Evolutionary conservation across 2,329 filamentous ascomycete species (phyloP).

Genomic region (Trichoderma aggressivum): DNA sequence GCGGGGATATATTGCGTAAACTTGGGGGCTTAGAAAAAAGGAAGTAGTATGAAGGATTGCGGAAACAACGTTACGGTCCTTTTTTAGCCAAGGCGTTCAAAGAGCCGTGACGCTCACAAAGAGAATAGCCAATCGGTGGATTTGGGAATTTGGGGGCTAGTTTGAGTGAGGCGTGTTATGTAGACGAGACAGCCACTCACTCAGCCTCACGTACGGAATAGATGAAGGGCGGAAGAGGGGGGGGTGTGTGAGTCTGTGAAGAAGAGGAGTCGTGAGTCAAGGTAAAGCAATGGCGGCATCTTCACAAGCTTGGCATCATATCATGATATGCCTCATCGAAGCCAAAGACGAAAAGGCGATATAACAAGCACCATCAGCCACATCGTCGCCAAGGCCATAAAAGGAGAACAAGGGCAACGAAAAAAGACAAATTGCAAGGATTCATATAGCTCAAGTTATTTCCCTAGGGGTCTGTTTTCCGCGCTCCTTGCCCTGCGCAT

Average conservation of each 20-base stretch:
- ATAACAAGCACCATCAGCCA: background rate
- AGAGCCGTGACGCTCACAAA: background rate
- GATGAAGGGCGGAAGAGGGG: background rate
- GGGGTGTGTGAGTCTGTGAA: background rate
- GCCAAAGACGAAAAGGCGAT: background rate
- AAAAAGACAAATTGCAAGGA: background rate
- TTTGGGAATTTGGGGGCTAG: background rate
- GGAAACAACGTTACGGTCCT: background rate
- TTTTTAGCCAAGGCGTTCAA: background rate
- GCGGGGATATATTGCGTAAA: background rate
- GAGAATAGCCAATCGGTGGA: background rate
- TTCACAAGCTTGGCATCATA: background rate
- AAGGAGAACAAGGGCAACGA: background rate
- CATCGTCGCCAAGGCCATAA: background rate
- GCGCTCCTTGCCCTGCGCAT: slow-evolving; percentile 6
- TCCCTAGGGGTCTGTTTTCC: slow-evolving; percentile 4
- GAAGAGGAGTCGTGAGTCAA: background rate
- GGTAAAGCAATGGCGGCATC: background rate
- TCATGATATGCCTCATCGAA: background rate
- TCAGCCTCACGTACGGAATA: background rate
- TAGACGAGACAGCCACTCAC: background rate
- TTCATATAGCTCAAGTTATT: slow-evolving; percentile 13
- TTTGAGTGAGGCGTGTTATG: background rate
- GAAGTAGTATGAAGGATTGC: background rate
- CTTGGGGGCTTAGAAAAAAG: background rate